Evolutionary conservation across 805 yeast genomes (phyloP), one percentile per base, ranked within the genome.

Genomic region (Schwanniomyces yamadae): DNA sequence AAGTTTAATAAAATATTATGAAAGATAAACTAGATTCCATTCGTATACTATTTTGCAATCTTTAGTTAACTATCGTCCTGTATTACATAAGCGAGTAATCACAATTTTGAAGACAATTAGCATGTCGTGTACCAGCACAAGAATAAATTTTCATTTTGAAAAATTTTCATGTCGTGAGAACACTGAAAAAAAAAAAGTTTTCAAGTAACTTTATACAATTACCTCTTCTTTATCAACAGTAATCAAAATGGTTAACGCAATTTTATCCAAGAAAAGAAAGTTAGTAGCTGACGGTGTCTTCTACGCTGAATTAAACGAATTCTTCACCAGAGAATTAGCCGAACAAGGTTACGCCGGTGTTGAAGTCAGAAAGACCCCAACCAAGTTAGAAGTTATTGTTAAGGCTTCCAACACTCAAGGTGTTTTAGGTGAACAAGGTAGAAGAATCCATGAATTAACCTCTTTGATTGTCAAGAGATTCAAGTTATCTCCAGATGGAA

Each of bases 321-420:
- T 93, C 93, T 93, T 93, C 89, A 88, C 97, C 82, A 91, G 99
- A 81, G 99, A 93, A 77, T 85, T 93, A 68, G 96, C 99, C 62
- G 99, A 93, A 80, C 96, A 93, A 78, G 99, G 99, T 71, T 93
- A 93, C 83, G 93, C 99, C 63, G 99, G 99, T 79, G 96, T 93
- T 66, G 99, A 93, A 79, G 96, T 93, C 72, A 87, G 98, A 80
- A 86, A 87, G 67, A 88, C 97, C 69, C 93, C 97, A 73, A 75
- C 91, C 79, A 90, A 86, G 82, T 89, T 95, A 67, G 98, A 93
- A 78, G 87, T 93, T 57, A 87, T 93, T 72, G 89, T 93, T 78
- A 89, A 96, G 77, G 99, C 99, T 61, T 88, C 97, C 67, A 91
- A 89, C 86, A 90, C 97, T 67, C 95, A 88, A 71, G 95, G 86